phyloP scores from a whole-genome alignment of 805 yeast species.

The Saturnispora silvae region DNA sequence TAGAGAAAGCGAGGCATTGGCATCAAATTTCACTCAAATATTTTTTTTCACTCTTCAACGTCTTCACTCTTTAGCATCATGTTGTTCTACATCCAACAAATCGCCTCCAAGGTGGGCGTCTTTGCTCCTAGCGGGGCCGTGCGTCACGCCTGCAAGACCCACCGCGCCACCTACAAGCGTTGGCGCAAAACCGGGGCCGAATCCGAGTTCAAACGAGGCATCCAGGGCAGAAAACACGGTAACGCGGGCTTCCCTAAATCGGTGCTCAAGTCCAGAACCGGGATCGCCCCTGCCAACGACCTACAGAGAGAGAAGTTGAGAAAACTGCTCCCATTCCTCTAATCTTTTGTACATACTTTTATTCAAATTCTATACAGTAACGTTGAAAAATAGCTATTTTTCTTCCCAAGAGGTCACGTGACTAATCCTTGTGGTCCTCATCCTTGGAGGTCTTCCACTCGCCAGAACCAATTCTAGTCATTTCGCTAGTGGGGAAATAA shows the following conservation, averaged over 20 bases:
- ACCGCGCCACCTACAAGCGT: constrained; percentile 79
- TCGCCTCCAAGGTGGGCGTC: constrained; percentile 9
- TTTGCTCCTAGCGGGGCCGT: constrained; percentile 19
- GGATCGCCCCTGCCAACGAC: constrained; percentile 42
- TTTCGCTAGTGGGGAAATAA: constrained; percentile 63
- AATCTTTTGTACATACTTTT: constrained; percentile 17
- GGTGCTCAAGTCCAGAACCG: constrained; percentile 47
- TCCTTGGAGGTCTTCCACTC: constrained; percentile 38
- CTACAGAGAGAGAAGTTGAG: constrained; percentile 50
- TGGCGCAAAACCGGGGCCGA: constrained; percentile 58
- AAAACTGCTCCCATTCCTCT: constrained; percentile 40
- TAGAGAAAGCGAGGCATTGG: no score
- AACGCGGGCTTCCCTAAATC: constrained; percentile 77
- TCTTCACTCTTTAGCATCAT: no score
- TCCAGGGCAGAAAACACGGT: constrained; percentile 87
- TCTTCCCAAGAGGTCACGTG: no score
- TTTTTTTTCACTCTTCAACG: no score
- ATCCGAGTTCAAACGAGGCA: constrained; percentile 53
- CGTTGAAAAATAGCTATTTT: no score
- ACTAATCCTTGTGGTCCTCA: no score
- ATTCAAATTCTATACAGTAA: neutral
- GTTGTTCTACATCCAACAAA: no score
- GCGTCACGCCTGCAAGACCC: constrained; percentile 49
- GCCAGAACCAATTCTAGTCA: constrained; percentile 38
- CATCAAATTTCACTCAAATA: neutral